Evolutionary conservation across 805 yeast species (phyloP).

Genomic region (Candida tibetensis): DNA sequence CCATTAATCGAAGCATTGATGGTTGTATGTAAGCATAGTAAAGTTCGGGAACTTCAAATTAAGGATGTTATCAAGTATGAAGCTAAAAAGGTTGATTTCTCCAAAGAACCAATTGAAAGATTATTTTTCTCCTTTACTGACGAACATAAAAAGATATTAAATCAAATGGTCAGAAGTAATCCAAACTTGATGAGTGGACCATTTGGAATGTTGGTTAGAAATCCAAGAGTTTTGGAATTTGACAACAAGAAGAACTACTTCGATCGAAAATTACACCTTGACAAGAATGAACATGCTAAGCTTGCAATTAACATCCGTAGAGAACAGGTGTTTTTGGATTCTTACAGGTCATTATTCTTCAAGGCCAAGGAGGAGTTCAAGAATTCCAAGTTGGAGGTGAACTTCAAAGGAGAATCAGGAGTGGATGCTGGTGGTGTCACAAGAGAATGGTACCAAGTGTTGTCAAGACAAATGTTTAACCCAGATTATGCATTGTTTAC

Average conservation of each 20-base stretch:
- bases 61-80: constrained; percentile 60
- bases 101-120: constrained; percentile 71
- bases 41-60: constrained; percentile 53
- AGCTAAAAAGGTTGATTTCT: constrained; percentile 60
- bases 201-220: constrained; percentile 80
- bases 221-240: constrained; percentile 87
- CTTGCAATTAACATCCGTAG: constrained; percentile 71
- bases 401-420: constrained; percentile 92
- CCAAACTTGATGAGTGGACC: constrained; percentile 96
- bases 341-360: constrained; percentile 79
- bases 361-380: constrained; percentile 72
- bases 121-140: constrained; percentile 85
- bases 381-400: constrained; percentile 68
- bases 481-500: constrained; percentile 90
- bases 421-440: constrained; percentile 98
- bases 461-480: constrained; percentile 92
- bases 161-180: constrained; percentile 86
- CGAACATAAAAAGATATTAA: constrained; percentile 80
- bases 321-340: constrained; percentile 88
- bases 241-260: constrained; percentile 90
- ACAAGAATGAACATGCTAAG: constrained; percentile 43
- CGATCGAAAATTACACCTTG: constrained; percentile 64
- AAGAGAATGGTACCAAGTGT: constrained; percentile 95
- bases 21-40: constrained; percentile 92
- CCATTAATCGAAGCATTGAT: constrained; percentile 89